A percentile compares a stretch with the other conserved stretches of the same genome.
phyloP scores from a whole-genome alignment of 345 rosid species.

The Turnera subulata region DNA sequence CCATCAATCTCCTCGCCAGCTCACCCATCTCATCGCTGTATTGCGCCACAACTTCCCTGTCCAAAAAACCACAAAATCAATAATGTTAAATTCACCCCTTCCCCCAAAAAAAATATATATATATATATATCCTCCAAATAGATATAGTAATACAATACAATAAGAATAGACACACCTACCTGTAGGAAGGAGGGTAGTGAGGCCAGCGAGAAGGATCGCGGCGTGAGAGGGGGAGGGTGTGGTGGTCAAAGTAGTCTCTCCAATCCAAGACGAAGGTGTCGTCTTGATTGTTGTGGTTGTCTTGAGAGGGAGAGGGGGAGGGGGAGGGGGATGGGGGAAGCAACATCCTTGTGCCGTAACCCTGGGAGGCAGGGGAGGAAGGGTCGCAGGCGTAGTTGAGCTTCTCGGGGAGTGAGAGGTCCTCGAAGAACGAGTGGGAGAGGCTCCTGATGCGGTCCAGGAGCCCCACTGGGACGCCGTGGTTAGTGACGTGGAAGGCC shows the following conservation, averaged over 20 bases:
- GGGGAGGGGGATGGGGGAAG: too few relatives aligned
- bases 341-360: conserved; percentile 82
- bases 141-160: too few relatives aligned
- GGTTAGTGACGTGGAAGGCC: conserved; percentile 75
- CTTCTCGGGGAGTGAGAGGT: conserved; percentile 52
- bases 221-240: conserved; percentile 70
- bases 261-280: conserved; percentile 62
- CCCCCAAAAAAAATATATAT: too few relatives aligned
- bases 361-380: conserved; percentile 64
- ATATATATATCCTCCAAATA: too few relatives aligned
- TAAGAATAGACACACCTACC: conserved; percentile 33
- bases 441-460: conserved; percentile 41
- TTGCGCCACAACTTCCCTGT: conserved; percentile 49
- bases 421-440: conserved; percentile 55
- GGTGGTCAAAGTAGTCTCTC: conserved; percentile 96
- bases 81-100: background rate
- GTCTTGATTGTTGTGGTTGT: too few relatives aligned
- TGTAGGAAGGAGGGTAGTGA: conserved; percentile 54
- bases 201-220: conserved; percentile 80
- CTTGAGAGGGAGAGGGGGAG: too few relatives aligned
- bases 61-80: conserved; percentile 1
- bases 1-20: conserved; percentile 58
- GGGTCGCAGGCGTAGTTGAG: conserved; percentile 68
- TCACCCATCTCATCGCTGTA: conserved; percentile 58
- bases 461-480: conserved; percentile 51